A percentile compares a stretch with the other conserved stretches of the same genome.
Conservation (phyloP, 176 grass and related monocot species). For the Dendrocalamus sinicus region DNA sequence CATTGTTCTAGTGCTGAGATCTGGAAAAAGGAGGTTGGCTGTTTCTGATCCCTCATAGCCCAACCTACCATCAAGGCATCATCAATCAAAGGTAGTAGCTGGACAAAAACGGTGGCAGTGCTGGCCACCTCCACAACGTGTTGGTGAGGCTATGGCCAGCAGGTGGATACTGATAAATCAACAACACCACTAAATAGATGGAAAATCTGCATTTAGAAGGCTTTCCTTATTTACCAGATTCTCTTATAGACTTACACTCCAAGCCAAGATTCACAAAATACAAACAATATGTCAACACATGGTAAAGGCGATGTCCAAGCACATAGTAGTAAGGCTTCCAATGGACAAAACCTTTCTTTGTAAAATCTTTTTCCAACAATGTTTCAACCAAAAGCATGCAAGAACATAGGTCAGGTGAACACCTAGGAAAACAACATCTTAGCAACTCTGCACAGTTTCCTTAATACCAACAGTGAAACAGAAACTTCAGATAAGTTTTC, state of each 20-base stretch:
- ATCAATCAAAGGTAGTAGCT: slow-evolving; percentile 30
- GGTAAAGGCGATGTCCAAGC: slow-evolving; percentile 30
- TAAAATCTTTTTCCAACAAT: not conserved
- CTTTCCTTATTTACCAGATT: slow-evolving; percentile 31
- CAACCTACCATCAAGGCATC: slow-evolving; percentile 33
- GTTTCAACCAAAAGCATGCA: slow-evolving; percentile 5
- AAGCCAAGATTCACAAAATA: slow-evolving; percentile 37
- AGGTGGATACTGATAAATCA: slow-evolving; percentile 17
- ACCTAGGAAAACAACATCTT: slow-evolving; percentile 32
- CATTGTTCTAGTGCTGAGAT: slow-evolving; percentile 18
- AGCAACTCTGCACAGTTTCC: slow-evolving; percentile 4
- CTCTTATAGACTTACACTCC: slow-evolving; percentile 38
- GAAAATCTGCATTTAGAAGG: slow-evolving; percentile 9
- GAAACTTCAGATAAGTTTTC: slow-evolving; percentile 28
- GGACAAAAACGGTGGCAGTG: not conserved
- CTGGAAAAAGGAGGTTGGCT: slow-evolving; percentile 24
- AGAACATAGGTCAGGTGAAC: slow-evolving; percentile 11
- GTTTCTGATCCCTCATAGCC: slow-evolving; percentile 24
- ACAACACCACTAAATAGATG: not conserved
- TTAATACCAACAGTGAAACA: slow-evolving; percentile 9
- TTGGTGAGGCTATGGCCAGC: slow-evolving; percentile 7
- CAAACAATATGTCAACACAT: slow-evolving; percentile 22
- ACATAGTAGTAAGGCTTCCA: slow-evolving; percentile 24
- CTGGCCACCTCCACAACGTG: slow-evolving; percentile 1
- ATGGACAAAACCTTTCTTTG: not conserved